These are phyloP conservation scores for Lactifluus pinguis DNA, from an alignment of 768 basidiomycete genomes.

Conservation along the genomic window DNA sequence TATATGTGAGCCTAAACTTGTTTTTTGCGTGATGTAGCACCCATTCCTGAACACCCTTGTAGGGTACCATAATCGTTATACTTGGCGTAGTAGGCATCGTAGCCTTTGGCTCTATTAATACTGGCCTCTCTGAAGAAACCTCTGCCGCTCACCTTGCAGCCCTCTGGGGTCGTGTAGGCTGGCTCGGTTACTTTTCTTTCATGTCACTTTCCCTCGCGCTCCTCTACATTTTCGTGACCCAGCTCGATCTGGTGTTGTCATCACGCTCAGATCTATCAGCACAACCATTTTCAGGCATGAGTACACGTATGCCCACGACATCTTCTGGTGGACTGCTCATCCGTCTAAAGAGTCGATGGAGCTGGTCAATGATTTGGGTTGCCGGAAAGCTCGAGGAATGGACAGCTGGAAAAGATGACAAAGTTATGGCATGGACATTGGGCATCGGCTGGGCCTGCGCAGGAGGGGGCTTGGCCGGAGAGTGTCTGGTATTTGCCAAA, in stretches of 20 bases:
- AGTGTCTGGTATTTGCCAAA: constrained; percentile 80
- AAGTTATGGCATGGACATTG: constrained; percentile 78
- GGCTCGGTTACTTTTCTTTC: constrained; percentile 85
- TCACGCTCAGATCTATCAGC: constrained; percentile 63
- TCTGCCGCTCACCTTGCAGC: constrained; percentile 66
- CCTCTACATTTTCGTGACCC: constrained; percentile 57
- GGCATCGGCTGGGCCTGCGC: constrained; percentile 93
- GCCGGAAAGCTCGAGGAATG: constrained; percentile 60
- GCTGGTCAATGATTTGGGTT: constrained; percentile 40
- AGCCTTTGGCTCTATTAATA: constrained; percentile 77
- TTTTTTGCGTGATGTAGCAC: not conserved
- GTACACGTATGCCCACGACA: constrained; percentile 22
- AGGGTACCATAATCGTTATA: constrained; percentile 80
- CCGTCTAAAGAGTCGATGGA: constrained; percentile 35
- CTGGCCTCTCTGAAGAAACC: constrained; percentile 66
- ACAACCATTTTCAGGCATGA: constrained; percentile 40
- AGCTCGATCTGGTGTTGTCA: constrained; percentile 65
- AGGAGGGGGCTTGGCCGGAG: constrained; percentile 85
- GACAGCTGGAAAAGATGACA: constrained; percentile 76
- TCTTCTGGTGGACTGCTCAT: constrained; percentile 23
- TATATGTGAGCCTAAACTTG: constrained; percentile 46
- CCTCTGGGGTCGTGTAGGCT: constrained; percentile 80
- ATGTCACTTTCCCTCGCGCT: constrained; percentile 61
- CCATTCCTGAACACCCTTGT: constrained; percentile 3
- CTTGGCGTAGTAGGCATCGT: constrained; percentile 83